A percentile compares a stretch with the other conserved stretches of the same genome.
These are phyloP conservation scores for Jamesozyma lodderae DNA, from an alignment of 805 yeast genomes.

Conservation along the genomic window DNA sequence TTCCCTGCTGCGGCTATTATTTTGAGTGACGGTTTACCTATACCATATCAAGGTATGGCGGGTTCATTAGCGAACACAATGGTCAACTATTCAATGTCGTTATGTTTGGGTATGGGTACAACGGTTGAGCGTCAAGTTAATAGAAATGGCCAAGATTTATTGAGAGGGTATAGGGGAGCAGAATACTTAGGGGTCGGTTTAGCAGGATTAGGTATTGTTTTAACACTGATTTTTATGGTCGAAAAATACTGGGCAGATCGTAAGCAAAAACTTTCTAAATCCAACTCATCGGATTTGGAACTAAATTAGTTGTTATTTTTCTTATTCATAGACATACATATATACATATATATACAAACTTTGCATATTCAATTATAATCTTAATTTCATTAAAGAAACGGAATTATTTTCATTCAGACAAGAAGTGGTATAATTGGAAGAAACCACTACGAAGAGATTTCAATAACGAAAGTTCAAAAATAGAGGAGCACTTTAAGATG, in stretches of 20 bases:
- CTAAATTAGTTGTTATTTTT: too few species aligned
- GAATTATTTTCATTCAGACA: too few species aligned
- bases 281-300: too few species aligned
- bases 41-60: conserved; percentile 66
- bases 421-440: too few species aligned
- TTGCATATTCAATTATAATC: too few species aligned
- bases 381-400: too few species aligned
- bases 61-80: conserved; percentile 65
- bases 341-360: too few species aligned
- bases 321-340: too few species aligned
- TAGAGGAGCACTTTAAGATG: too few species aligned
- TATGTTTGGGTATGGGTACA: conserved; percentile 65
- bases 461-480: too few species aligned
- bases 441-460: too few species aligned
- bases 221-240: conserved; percentile 11
- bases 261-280: conserved; percentile 5
- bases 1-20: conserved; percentile 68
- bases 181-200: conserved; percentile 54
- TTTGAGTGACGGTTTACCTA: conserved; percentile 50
- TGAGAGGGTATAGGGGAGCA: conserved; percentile 48
- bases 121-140: conserved; percentile 44
- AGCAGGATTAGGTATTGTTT: conserved; percentile 26
- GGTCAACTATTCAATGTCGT: conserved; percentile 60
- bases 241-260: conserved; percentile 9
- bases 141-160: conserved; percentile 15